Conservation (phyloP, 1,139 yeast genomes). For the Nakaseomyces kungkrabaensis region DNA sequence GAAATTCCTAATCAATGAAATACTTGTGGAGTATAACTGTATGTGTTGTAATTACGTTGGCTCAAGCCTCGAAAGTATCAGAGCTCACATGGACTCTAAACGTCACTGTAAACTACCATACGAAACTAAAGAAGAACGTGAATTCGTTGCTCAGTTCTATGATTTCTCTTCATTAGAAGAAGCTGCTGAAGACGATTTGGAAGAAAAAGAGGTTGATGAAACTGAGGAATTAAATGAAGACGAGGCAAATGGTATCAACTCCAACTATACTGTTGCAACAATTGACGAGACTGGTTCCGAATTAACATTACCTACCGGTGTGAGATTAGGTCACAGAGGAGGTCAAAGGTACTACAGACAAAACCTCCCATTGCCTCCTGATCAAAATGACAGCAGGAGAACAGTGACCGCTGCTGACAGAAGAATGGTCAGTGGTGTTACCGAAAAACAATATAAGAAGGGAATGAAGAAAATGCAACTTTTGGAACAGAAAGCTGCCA, state of each 20-base stretch:
- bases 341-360: slow-evolving; percentile 55
- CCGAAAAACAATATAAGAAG: slow-evolving; percentile 36
- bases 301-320: slow-evolving; percentile 56
- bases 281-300: slow-evolving; percentile 46
- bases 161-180: slow-evolving; percentile 68
- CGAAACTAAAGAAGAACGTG: slow-evolving; percentile 71
- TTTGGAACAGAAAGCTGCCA: slow-evolving; percentile 39
- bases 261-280: slow-evolving; percentile 31
- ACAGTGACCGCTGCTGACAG: slow-evolving; percentile 53
- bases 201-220: slow-evolving; percentile 30
- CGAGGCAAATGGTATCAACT: slow-evolving; percentile 25
- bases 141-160: slow-evolving; percentile 72
- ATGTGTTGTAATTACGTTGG: slow-evolving; percentile 80
- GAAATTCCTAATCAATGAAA: slow-evolving; percentile 65
- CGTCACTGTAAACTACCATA: slow-evolving; percentile 86
- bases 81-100: slow-evolving; percentile 82
- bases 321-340: slow-evolving; percentile 54
- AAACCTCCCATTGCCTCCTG: slow-evolving; percentile 30
- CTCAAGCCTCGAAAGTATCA: slow-evolving; percentile 67
- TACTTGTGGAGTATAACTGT: slow-evolving; percentile 81
- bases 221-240: slow-evolving; percentile 32
- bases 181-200: slow-evolving; percentile 17
- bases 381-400: slow-evolving; percentile 25
- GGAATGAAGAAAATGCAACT: slow-evolving; percentile 37
- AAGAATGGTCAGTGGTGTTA: slow-evolving; percentile 35